A percentile compares a stretch with the other conserved stretches of the same genome.
Evolutionary conservation across 2,329 filamentous ascomycete genomes (phyloP).

Genomic region (Stemphylium beticola): DNA sequence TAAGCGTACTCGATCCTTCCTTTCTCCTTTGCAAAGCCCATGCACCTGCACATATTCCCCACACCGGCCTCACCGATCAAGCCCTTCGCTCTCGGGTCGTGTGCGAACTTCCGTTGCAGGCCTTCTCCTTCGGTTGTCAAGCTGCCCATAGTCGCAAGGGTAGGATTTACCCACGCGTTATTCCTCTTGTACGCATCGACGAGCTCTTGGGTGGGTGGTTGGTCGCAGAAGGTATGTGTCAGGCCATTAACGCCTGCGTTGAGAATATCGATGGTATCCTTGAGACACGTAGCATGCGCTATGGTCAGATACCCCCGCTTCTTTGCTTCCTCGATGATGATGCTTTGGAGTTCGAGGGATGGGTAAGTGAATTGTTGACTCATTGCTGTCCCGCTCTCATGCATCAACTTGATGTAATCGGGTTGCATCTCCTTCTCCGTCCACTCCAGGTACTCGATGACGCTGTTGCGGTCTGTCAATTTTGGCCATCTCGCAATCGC

Average conservation of each 20-base stretch:
- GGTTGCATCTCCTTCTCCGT: constrained; percentile 49
- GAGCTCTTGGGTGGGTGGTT: constrained; percentile 47
- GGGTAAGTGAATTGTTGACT: constrained; percentile 49
- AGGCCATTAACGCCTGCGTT: constrained; percentile 52
- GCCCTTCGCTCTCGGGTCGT: constrained; percentile 46
- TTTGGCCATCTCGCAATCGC: constrained; percentile 57
- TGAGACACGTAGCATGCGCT: constrained; percentile 50
- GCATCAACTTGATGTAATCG: constrained; percentile 61
- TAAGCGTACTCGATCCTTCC: constrained; percentile 51
- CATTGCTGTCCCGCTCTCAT: constrained; percentile 55
- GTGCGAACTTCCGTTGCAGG: constrained; percentile 49
- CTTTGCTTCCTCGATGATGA: constrained; percentile 52
- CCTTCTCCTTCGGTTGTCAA: constrained; percentile 50
- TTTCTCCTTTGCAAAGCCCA: constrained; percentile 44
- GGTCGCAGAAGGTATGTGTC: constrained; percentile 53
- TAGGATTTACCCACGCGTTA: constrained; percentile 54
- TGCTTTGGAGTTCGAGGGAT: constrained; percentile 53
- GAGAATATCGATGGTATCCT: constrained; percentile 52
- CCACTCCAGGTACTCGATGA: constrained; percentile 51
- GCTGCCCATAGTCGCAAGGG: constrained; percentile 49
- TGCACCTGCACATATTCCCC: constrained; percentile 50
- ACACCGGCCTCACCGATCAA: constrained; percentile 44
- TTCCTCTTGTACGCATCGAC: constrained; percentile 52
- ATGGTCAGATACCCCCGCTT: constrained; percentile 47
- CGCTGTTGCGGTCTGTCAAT: constrained; percentile 50